phyloP scores from a whole-genome alignment of 352 stramenopile genomes.

The Phytophthora pseudosyringae region DNA sequence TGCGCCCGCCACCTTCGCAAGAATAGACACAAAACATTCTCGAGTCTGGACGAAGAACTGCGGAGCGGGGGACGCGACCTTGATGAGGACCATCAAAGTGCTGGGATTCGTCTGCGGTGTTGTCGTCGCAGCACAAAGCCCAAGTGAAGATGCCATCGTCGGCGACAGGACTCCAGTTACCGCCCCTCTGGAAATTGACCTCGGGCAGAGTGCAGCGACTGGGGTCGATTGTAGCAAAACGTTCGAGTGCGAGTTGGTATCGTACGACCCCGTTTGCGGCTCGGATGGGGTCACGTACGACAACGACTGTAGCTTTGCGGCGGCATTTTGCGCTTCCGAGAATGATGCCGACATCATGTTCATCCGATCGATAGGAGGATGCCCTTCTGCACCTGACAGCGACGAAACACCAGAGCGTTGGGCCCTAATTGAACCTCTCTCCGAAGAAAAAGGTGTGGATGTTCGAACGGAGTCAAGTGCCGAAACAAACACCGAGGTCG shows the following conservation, averaged over 20 bases:
- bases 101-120: not conserved
- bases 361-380: slow-evolving; percentile 27
- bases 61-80: no score
- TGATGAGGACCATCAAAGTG: slow-evolving; percentile 1
- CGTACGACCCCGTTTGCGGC: slow-evolving; percentile 42
- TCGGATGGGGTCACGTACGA: slow-evolving; percentile 47
- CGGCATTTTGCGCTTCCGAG: slow-evolving; percentile 18
- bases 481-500: slow-evolving; percentile 9
- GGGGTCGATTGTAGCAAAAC: slow-evolving; percentile 23
- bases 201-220: slow-evolving; percentile 6
- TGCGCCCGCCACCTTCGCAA: no score
- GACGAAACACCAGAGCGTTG: not conserved
- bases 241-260: slow-evolving; percentile 20
- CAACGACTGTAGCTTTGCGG: slow-evolving; percentile 47
- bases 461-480: not conserved
- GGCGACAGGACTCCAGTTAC: slow-evolving; percentile 1
- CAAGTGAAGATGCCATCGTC: not conserved
- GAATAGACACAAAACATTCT: not conserved
- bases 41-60: not conserved
- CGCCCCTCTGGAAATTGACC: slow-evolving; percentile 7
- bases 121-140: slow-evolving; percentile 8
- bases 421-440: not conserved
- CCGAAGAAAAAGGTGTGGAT: not conserved
- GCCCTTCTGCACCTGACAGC: slow-evolving; percentile 1
- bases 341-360: slow-evolving; percentile 14